Conservation (phyloP, 192 early-diverging fungal genomes). For the Backusella parvicylindrica region DNA sequence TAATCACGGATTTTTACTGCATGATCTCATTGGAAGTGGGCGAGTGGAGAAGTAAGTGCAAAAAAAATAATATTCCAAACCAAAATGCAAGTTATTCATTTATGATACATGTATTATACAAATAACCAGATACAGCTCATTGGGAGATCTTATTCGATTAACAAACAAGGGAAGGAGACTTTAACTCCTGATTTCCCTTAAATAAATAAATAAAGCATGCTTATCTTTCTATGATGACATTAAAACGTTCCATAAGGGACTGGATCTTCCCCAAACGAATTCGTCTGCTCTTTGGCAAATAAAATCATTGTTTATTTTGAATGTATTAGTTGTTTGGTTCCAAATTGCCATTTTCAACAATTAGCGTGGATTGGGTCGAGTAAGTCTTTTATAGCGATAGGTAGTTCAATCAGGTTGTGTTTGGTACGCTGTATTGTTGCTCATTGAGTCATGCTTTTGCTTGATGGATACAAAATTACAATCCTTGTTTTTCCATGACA, state of each 20-base stretch:
- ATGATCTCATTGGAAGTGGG: conserved; percentile 49
- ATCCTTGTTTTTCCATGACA: not conserved
- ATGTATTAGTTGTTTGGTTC: not conserved
- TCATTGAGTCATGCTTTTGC: too few relatives aligned
- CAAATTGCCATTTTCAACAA: not conserved
- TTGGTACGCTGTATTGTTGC: not conserved
- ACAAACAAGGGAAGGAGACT: conserved; percentile 42
- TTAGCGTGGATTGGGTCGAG: not conserved
- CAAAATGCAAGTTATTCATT: not conserved
- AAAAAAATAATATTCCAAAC: not conserved
- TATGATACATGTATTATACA: too few relatives aligned
- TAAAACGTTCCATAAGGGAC: not conserved
- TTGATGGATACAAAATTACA: too few relatives aligned
- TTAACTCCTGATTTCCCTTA: not conserved
- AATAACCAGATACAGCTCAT: conserved; percentile 18
- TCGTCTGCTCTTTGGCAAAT: not conserved
- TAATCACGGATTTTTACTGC: conserved; percentile 41
- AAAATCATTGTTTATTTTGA: not conserved
- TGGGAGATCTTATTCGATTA: conserved; percentile 41
- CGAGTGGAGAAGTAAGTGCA: conserved; percentile 40
- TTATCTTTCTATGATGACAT: not conserved
- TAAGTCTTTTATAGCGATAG: not conserved
- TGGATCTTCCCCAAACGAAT: conserved; percentile 4
- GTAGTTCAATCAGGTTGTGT: not conserved
- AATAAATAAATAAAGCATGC: not conserved